Percentiles rank a stretch among this genome's conserved stretches.
Evolutionary conservation across 441 rosid species (phyloP).

Genomic region (Arabidopsis lyrata): DNA sequence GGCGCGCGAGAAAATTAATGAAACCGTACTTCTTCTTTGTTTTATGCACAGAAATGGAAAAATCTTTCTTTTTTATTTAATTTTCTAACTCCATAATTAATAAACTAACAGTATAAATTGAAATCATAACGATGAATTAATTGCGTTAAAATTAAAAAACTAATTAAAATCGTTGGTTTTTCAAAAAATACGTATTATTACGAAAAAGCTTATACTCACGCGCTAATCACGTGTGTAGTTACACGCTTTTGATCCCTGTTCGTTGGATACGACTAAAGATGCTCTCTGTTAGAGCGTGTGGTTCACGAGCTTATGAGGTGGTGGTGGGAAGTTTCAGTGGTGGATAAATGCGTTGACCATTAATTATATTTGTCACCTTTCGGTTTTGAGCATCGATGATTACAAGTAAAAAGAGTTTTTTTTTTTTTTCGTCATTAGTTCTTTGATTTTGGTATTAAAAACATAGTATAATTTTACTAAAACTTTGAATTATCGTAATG

Average conservation of each 20-base stretch:
- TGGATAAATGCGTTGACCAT: conserved; percentile 50
- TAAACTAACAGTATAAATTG: conserved; percentile 1
- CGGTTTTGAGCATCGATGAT: conserved; percentile 41
- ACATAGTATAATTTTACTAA: background rate
- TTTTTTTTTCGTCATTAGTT: background rate
- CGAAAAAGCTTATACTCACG: background rate
- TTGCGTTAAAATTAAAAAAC: too few species aligned
- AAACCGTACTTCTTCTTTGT: conserved; percentile 49
- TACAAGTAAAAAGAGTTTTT: conserved; percentile 27
- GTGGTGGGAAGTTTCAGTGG: background rate
- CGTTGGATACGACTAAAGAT: background rate
- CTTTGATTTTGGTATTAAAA: background rate
- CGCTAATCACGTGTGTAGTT: background rate
- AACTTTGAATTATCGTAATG: background rate
- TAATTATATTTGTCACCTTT: conserved; percentile 39
- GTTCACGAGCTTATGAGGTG: background rate
- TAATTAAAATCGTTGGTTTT: background rate
- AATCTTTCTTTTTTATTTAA: conserved; percentile 10
- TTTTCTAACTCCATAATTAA: background rate
- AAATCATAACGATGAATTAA: conserved; percentile 4
- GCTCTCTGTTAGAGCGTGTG: background rate
- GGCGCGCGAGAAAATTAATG: conserved; percentile 51
- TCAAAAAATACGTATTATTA: conserved; percentile 24
- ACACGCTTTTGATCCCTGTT: conserved; percentile 32
- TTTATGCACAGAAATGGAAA: conserved; percentile 37